Evolutionary conservation across 2,329 filamentous ascomycete species (phyloP).

Genomic region (Exophiala lecanii-corni): DNA sequence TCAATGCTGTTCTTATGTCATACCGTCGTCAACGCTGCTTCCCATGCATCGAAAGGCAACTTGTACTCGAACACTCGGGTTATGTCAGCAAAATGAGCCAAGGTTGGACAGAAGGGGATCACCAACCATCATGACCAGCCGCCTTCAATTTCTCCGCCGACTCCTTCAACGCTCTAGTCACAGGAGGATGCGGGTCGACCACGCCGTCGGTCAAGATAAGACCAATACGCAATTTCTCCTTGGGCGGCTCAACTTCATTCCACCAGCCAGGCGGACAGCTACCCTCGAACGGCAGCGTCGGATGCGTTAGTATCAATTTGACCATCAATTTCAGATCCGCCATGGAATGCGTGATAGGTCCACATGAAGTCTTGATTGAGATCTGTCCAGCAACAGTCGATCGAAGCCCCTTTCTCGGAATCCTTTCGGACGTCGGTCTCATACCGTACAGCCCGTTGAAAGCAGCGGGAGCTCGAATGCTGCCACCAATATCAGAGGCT

Average conservation of each 20-base stretch:
- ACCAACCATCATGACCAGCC: conserved; percentile 19
- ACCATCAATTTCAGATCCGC: conserved; percentile 44
- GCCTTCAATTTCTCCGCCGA: conserved; percentile 41
- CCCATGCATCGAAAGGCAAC: conserved; percentile 19
- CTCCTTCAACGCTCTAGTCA: conserved; percentile 47
- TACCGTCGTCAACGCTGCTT: conserved; percentile 15
- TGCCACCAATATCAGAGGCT: conserved; percentile 44
- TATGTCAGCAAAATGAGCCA: not conserved
- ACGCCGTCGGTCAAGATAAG: conserved; percentile 62
- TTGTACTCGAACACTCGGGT: conserved; percentile 16
- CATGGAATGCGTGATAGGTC: conserved; percentile 52
- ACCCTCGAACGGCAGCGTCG: conserved; percentile 52
- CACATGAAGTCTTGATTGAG: conserved; percentile 46
- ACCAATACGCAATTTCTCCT: conserved; percentile 49
- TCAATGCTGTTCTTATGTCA: conserved; percentile 43
- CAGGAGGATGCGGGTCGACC: conserved; percentile 61
- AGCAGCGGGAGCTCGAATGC: conserved; percentile 37
- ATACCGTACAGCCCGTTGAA: conserved; percentile 40
- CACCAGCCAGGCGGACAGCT: conserved; percentile 50
- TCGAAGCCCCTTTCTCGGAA: conserved; percentile 31
- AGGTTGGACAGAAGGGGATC: not conserved
- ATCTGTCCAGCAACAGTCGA: conserved; percentile 16
- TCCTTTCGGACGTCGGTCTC: conserved; percentile 35
- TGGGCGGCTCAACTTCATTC: conserved; percentile 29
- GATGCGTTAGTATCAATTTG: conserved; percentile 37